Evolutionary conservation across 139 green algal genomes (phyloP).

Genomic region (Coelastrella sp.): DNA sequence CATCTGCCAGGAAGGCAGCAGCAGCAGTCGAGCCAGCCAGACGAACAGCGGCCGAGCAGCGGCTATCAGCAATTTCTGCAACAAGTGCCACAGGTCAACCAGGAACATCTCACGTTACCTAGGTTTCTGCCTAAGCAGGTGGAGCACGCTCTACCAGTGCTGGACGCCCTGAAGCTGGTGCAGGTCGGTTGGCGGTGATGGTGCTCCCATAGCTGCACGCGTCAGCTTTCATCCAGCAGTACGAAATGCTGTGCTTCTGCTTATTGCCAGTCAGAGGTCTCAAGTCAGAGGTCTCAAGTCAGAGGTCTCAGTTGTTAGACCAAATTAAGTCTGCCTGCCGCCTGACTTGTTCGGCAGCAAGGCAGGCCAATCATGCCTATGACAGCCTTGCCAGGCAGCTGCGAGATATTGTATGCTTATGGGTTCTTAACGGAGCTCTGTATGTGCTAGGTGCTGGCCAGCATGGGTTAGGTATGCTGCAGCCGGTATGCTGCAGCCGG

Average conservation of each 20-base stretch:
- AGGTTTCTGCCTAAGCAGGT: background rate
- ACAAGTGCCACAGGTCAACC: background rate
- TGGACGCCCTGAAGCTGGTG: constrained; percentile 28
- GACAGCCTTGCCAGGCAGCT: no score
- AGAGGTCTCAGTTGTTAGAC: no score
- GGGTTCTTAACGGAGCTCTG: constrained; percentile 81
- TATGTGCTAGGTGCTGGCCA: constrained; percentile 83
- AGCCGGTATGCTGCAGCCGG: no score
- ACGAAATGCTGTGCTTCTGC: no score
- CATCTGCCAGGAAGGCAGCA: background rate
- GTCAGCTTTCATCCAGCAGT: no score
- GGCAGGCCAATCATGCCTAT: no score
- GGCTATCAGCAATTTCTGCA: background rate
- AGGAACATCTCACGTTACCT: background rate
- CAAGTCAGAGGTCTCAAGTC: no score
- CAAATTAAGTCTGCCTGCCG: no score
- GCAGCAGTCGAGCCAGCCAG: constrained; percentile 2
- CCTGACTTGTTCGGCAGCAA: no score
- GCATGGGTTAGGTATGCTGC: constrained; percentile 75
- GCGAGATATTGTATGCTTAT: constrained; percentile 69
- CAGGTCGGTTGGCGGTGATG: background rate
- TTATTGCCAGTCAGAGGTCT: no score
- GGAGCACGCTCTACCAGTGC: constrained; percentile 1
- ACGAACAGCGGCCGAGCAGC: background rate
- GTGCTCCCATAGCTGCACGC: no score